These are phyloP conservation scores for Pichia thaimueangensis DNA, from an alignment of 805 yeast species.

Conservation along the genomic window DNA sequence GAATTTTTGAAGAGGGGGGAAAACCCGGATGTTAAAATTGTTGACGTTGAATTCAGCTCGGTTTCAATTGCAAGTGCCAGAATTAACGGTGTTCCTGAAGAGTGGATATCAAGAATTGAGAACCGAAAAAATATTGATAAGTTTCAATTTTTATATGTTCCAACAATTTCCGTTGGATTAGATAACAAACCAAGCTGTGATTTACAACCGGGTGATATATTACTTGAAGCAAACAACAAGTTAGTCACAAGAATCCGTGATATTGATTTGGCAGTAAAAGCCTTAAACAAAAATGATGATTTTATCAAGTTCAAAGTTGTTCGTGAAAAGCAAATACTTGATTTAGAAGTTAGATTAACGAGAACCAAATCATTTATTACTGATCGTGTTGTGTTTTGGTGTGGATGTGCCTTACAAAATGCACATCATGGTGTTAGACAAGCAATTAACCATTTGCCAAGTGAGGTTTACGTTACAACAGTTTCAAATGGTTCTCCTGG, in stretches of 20 bases:
- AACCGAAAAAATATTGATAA: slow-evolving; percentile 44
- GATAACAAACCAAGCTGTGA: slow-evolving; percentile 26
- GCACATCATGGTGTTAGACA: slow-evolving; percentile 95
- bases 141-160: slow-evolving; percentile 65
- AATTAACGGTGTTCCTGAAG: slow-evolving; percentile 79
- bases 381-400: slow-evolving; percentile 67
- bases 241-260: slow-evolving; percentile 65
- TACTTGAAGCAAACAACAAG: slow-evolving; percentile 61
- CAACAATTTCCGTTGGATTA: slow-evolving; percentile 44
- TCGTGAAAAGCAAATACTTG: slow-evolving; percentile 60
- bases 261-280: slow-evolving; percentile 41
- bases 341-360: slow-evolving; percentile 57
- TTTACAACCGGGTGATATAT: slow-evolving; percentile 64
- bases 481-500: slow-evolving; percentile 83
- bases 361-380: slow-evolving; percentile 51
- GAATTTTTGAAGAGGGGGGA: slow-evolving; percentile 42
- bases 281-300: slow-evolving; percentile 26
- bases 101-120: slow-evolving; percentile 70
- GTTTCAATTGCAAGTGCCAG: slow-evolving; percentile 69
- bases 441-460: slow-evolving; percentile 68
- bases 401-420: slow-evolving; percentile 74
- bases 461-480: slow-evolving; percentile 75
- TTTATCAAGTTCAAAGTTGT: slow-evolving; percentile 55
- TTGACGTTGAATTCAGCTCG: slow-evolving; percentile 74
- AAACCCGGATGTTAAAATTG: slow-evolving; percentile 52